phyloP scores from a whole-genome alignment of 2,329 filamentous ascomycete genomes.

The Colletotrichum brevisporum region DNA sequence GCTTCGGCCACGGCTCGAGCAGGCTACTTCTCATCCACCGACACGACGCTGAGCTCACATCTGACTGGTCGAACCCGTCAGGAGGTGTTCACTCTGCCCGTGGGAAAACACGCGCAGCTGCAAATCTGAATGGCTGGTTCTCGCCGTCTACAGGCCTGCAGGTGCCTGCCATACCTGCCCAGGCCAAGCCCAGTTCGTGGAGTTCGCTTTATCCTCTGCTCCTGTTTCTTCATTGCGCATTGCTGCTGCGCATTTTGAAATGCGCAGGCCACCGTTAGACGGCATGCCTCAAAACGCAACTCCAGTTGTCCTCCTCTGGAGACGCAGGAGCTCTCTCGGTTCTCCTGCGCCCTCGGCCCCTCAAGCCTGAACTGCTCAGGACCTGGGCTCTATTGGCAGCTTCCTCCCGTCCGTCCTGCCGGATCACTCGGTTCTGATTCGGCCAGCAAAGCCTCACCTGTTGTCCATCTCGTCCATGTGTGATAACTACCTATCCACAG shows the following conservation, averaged over 20 bases:
- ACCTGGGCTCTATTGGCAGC: slow-evolving; percentile 8
- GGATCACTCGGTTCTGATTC: slow-evolving; percentile 17
- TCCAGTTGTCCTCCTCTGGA: too few relatives aligned
- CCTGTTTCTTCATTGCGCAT: too few relatives aligned
- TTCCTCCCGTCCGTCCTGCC: slow-evolving; percentile 23
- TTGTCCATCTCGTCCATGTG: slow-evolving; percentile 16
- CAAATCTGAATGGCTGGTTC: slow-evolving; percentile 47
- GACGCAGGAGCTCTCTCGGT: not conserved
- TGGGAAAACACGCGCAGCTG: slow-evolving; percentile 55
- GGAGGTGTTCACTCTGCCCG: slow-evolving; percentile 38
- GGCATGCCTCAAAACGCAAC: too few relatives aligned
- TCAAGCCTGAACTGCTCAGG: not conserved
- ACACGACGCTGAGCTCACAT: slow-evolving; percentile 46
- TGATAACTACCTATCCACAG: slow-evolving; percentile 37
- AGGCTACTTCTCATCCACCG: slow-evolving; percentile 47
- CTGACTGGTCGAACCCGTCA: slow-evolving; percentile 49
- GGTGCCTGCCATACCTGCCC: slow-evolving; percentile 27
- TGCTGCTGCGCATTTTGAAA: too few relatives aligned
- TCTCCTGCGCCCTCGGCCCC: slow-evolving; percentile 10
- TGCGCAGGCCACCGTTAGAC: too few relatives aligned
- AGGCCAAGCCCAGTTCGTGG: slow-evolving; percentile 18
- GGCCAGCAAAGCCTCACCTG: slow-evolving; percentile 27
- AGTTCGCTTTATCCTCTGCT: not conserved
- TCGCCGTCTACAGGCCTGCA: slow-evolving; percentile 27
- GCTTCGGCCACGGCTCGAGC: slow-evolving; percentile 53